A percentile compares a stretch with the other conserved stretches of the same genome.
Evolutionary conservation across 2,329 filamentous ascomycete species (phyloP).

Genomic region (Trichoderma simmonsii): DNA sequence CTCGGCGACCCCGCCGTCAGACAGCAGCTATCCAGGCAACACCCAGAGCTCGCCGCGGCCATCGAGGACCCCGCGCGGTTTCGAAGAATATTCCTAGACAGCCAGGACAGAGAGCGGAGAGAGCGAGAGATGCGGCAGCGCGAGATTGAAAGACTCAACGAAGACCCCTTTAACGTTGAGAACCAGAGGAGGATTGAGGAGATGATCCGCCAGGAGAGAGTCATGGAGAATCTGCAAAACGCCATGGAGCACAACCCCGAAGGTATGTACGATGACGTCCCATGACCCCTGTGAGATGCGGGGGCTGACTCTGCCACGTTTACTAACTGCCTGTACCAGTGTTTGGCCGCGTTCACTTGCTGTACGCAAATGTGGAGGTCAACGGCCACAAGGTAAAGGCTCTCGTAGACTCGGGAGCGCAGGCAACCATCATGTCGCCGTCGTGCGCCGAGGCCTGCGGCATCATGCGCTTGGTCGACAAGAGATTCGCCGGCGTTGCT

Average conservation of each 20-base stretch:
- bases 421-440: constrained; percentile 98
- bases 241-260: constrained; percentile 97
- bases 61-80: constrained; percentile 76
- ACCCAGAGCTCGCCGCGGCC: constrained; percentile 73
- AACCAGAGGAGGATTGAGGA: constrained; percentile 92
- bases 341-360: constrained; percentile 91
- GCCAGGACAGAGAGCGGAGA: constrained; percentile 67
- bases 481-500: constrained; percentile 85
- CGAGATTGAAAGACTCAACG: constrained; percentile 80
- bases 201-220: constrained; percentile 90
- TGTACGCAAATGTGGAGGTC: constrained; percentile 94
- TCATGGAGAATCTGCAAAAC: constrained; percentile 93
- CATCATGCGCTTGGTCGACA: constrained; percentile 94
- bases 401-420: constrained; percentile 93
- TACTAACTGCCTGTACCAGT: constrained; percentile 49
- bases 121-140: constrained; percentile 74
- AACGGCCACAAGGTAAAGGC: constrained; percentile 92
- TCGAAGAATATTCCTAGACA: constrained; percentile 65
- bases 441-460: constrained; percentile 85
- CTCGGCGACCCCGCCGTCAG: constrained; percentile 73
- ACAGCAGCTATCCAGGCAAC: constrained; percentile 65
- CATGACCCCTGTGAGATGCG: constrained; percentile 6
- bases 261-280: constrained; percentile 51
- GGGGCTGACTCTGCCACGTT: constrained; percentile 18
- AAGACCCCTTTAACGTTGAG: constrained; percentile 91